phyloP scores from a whole-genome alignment of 2,329 filamentous ascomycete genomes.

The Fusarium sp. region DNA sequence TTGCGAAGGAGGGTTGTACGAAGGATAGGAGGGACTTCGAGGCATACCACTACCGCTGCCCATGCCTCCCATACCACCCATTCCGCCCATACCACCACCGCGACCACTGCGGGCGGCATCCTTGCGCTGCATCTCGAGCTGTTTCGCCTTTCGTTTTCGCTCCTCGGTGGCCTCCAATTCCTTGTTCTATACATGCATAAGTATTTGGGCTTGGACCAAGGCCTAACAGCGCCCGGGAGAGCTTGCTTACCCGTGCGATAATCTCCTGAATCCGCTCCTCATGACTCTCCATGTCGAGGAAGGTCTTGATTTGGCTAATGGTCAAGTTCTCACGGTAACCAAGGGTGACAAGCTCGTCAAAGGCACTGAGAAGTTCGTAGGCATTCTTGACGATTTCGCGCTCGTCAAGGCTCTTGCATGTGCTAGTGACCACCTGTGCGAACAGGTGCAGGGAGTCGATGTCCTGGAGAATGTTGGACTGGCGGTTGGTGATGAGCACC shows the following conservation, averaged over 20 bases:
- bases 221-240: not conserved
- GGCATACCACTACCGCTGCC: constrained; percentile 65
- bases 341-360: constrained; percentile 95
- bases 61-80: constrained; percentile 49
- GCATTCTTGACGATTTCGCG: constrained; percentile 95
- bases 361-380: constrained; percentile 95
- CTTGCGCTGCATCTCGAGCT: constrained; percentile 98
- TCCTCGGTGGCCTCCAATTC: constrained; percentile 98
- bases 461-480: constrained; percentile 99
- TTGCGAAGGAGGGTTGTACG: constrained; percentile 86
- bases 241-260: constrained; percentile 80
- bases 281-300: constrained; percentile 99
- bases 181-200: constrained; percentile 80
- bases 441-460: constrained; percentile 99
- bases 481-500: constrained; percentile 98
- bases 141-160: constrained; percentile 98
- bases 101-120: constrained; percentile 84
- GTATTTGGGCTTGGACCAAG: constrained; percentile 9
- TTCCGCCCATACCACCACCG: constrained; percentile 55
- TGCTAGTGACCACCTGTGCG: constrained; percentile 95
- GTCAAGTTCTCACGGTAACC: constrained; percentile 98
- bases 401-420: constrained; percentile 96
- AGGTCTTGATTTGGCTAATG: constrained; percentile 97
- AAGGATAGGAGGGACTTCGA: constrained; percentile 86
- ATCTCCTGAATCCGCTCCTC: constrained; percentile 99